Base-by-base conservation (phyloP, 139 green algal genomes). In the Coccomyxa sp. region DNA sequence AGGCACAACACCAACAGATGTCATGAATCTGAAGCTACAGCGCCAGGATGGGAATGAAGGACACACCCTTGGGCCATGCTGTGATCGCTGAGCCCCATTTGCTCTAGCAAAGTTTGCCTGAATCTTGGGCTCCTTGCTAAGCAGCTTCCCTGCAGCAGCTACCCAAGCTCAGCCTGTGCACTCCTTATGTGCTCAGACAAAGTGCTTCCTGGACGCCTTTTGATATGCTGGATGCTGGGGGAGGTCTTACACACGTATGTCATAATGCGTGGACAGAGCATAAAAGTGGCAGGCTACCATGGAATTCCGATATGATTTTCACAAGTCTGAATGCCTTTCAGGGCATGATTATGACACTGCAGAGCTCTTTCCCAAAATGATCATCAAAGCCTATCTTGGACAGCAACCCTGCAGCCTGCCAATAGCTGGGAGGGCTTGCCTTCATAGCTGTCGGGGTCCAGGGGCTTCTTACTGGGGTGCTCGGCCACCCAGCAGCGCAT, bases 401-500 rank as follows among this genome's bases (percentile, higher is more conserved):
- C 29, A 73, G 2, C 31, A 37, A 37, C 29, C 2, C 4, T 8
- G 2, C 24, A 73, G 16, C 24, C 12, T 31, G 12, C 68, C n/a
- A 73, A 37, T 5, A 24, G 33, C 2, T 5, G 68, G 29, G 5
- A 73, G 68, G 6, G 24, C 31, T 39, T 22, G 31, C 6, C 12
- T 72, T 37, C 12, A 22, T 36, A 4, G n/a, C 31, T 22, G 22
- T 68, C 22, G 54, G 24, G 70, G 34, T 50, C 70, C 41, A 69
- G n/a, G n/a, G n/a, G n/a, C n/a, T 72, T 78, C 64, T 88, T 89
- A 31, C 88, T 79, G 1, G 87, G 88, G 76, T 96, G 90, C 0
- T 95, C 78, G 58, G 85, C 80, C 10, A 97, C 87, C 96, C 96
- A 99, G 82, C 84, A 91, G 27, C 93, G 84, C 73, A 93, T 84